phyloP scores from a whole-genome alignment of 345 rosid species.

The Reutealis trisperma region DNA sequence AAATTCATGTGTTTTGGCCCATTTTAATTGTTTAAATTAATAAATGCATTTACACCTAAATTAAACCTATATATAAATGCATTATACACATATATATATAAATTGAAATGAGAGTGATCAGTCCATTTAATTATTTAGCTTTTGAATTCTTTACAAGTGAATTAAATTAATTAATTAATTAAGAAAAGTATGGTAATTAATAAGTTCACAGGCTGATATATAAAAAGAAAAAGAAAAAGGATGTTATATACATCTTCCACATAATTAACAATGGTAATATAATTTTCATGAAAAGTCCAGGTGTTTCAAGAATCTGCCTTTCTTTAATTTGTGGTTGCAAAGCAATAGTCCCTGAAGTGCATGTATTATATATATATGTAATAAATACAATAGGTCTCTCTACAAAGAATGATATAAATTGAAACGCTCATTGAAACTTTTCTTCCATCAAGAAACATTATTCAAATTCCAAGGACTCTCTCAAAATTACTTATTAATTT shows the following conservation, averaged over 20 bases:
- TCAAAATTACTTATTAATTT: not conserved
- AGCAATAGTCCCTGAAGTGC: conserved; percentile 5
- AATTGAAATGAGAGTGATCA: too few species aligned
- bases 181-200: too few species aligned
- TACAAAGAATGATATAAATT: too few species aligned
- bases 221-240: not conserved
- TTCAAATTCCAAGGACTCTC: not conserved
- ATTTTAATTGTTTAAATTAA: too few species aligned
- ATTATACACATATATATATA: too few species aligned
- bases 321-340: not conserved
- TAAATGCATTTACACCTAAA: too few species aligned
- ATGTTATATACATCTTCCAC: not conserved
- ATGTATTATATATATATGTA: not conserved
- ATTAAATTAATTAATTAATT: too few species aligned
- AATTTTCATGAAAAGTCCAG: conserved; percentile 20
- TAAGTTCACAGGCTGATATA: not conserved
- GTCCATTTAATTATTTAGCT: too few species aligned
- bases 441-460: not conserved
- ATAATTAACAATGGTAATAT: not conserved
- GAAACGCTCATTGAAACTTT: not conserved
- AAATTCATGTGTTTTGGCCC: too few species aligned
- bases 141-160: too few species aligned
- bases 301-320: not conserved
- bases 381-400: not conserved
- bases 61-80: too few species aligned